Percentiles rank a stretch among this genome's conserved stretches.
Conservation (phyloP, 2,329 filamentous ascomycete genomes). For the Colletotrichum paranaense region DNA sequence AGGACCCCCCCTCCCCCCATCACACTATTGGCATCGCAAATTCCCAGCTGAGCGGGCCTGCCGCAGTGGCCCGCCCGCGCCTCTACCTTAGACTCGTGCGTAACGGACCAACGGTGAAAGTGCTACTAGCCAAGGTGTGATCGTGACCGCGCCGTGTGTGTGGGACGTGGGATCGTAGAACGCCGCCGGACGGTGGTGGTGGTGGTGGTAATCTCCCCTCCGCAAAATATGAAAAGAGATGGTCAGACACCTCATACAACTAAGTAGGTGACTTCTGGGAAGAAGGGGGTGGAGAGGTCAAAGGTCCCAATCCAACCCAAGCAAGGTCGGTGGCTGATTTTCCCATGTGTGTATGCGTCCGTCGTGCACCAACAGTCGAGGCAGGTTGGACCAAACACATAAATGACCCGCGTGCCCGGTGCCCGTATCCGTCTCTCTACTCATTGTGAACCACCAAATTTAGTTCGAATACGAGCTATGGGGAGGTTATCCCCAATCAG, state of each 20-base stretch:
- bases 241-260: not conserved
- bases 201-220: not conserved
- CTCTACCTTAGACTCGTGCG: not conserved
- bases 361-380: conserved; percentile 12
- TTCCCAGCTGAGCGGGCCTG: not conserved
- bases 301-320: not conserved
- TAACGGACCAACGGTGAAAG: too few relatives aligned
- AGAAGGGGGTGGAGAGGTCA: not conserved
- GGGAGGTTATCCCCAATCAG: not conserved
- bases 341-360: not conserved
- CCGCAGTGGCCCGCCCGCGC: not conserved
- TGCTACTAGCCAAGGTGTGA: not conserved
- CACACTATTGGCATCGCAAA: not conserved
- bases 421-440: conserved; percentile 7
- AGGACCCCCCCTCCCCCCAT: not conserved
- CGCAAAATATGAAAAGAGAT: not conserved
- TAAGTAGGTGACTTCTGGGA: not conserved
- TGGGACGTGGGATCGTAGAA: not conserved
- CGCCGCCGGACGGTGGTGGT: not conserved
- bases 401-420: not conserved
- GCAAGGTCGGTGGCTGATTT: not conserved
- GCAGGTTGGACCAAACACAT: not conserved
- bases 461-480: conserved; percentile 11
- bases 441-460: not conserved
- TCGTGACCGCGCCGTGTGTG: not conserved